phyloP scores from a whole-genome alignment of 1,284 basidiomycete species.

The Rhodotorula sp. region DNA sequence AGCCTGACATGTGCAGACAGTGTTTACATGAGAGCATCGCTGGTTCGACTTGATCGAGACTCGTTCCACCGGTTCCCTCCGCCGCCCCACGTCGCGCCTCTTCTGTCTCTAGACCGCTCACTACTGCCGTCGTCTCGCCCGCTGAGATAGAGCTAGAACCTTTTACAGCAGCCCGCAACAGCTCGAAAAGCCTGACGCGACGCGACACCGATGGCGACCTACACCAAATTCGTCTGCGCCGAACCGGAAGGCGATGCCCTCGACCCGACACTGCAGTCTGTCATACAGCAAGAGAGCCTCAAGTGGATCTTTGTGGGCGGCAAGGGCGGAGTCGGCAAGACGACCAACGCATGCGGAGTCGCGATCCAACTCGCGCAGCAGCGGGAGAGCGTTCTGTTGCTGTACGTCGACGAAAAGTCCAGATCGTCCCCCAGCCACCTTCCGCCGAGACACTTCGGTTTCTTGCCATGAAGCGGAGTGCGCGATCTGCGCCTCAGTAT shows the following conservation, averaged over 20 bases:
- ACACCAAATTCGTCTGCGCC: constrained; percentile 26
- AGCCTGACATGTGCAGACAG: too few species aligned
- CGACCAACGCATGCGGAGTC: constrained; percentile 89
- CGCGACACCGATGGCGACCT: constrained; percentile 7
- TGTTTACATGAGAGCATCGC: too few species aligned
- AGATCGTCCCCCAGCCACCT: too few species aligned
- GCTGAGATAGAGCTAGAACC: too few species aligned
- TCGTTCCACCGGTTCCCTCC: too few species aligned
- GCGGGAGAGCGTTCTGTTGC: constrained; percentile 86
- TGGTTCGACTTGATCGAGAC: too few species aligned
- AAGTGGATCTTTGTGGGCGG: constrained; percentile 47
- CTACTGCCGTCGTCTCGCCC: too few species aligned
- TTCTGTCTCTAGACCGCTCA: too few species aligned
- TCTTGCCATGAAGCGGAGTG: background rate
- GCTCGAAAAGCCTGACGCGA: too few species aligned
- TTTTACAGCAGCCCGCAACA: too few species aligned
- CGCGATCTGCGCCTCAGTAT: too few species aligned
- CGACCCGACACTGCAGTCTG: constrained; percentile 34
- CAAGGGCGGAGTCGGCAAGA: constrained; percentile 66
- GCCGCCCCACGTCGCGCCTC: too few species aligned
- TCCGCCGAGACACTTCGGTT: background rate
- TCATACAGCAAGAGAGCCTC: constrained; percentile 41
- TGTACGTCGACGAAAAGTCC: constrained; percentile 60
- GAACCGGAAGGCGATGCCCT: constrained; percentile 39
- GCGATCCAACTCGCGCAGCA: constrained; percentile 87